Evolutionary conservation across 2,329 filamentous ascomycete genomes (phyloP), one percentile per base, ranked within the genome.

Genomic region (Nectriaceae sp.): DNA sequence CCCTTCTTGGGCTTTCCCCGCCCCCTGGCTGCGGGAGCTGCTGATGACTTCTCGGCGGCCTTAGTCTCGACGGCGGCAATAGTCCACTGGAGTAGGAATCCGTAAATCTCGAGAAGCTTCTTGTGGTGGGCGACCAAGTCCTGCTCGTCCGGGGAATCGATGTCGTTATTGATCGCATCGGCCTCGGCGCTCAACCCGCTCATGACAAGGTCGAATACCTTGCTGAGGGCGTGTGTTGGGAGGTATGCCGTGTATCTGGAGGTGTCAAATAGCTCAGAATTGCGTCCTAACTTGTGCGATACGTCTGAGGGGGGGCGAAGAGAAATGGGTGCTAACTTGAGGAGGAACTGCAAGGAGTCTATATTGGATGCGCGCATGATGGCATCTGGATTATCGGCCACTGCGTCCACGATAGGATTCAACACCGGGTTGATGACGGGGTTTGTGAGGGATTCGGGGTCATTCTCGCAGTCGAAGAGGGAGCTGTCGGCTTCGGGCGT

Each of bases 11-110:
- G 82, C 63, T 88, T 89, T 47, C 87, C 88, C 63, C 90, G 80
- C 37, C 85, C 86, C 62, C 89, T 80, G 6, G 83, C 80, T n/a
- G 80, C 82, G 3, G 88, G 85, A 1, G 85, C 80, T 2, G 67
- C 40, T 2, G 87, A 85, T 0, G 90, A 85, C 71, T 95, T 97
- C 70, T 97, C 94, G 39, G 91, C 88, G 2, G 91, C 88, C 71
- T 96, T 96, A 33, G 89, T 87, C 71, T 99, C 94, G 41, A 97
- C 90, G n/a, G 89, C 90, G 5, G 91, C 88, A 55, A 97, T 88
- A 5, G 90, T 89, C 95, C 94, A 99, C 70, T 97, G 92, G 41
- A 99, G 74, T 11, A 99, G 76, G 65, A 96, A 99, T 26, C 87
- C 93, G 67, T 95, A 97, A 64, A 96, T 89, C 68, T 99, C 94